Conservation (phyloP, 345 rosid genomes). For the Eucalyptus rudis region DNA sequence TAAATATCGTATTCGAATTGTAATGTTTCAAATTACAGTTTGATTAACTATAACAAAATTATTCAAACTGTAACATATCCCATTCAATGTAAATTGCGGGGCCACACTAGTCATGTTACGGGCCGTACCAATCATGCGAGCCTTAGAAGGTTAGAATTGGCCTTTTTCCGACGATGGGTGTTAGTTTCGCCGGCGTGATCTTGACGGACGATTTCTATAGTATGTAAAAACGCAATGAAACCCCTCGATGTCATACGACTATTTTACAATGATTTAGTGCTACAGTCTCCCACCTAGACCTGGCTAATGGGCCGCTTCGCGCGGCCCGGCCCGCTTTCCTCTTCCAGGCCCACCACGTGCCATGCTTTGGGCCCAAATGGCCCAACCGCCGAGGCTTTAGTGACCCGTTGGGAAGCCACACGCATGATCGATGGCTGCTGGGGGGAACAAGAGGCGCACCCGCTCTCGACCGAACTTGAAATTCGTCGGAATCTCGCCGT, state of each 20-base stretch:
- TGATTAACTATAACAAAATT: neutral
- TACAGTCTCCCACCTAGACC: neutral
- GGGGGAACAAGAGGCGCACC: neutral
- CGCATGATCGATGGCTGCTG: neutral
- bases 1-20: neutral
- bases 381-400: neutral
- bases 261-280: neutral
- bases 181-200: neutral
- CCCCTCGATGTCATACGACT: neutral
- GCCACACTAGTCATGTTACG: neutral
- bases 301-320: neutral
- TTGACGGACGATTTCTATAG: neutral
- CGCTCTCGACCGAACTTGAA: neutral
- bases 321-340: neutral
- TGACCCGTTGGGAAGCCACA: neutral
- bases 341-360: neutral
- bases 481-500: neutral
- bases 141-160: neutral
- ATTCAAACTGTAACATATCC: neutral
- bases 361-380: neutral
- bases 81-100: neutral
- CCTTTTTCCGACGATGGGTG: neutral
- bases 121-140: neutral
- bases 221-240: neutral
- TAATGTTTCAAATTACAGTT: no score